Base-by-base conservation (phyloP, 352 stramenopile genomes). In the Globisporangium canariense region DNA sequence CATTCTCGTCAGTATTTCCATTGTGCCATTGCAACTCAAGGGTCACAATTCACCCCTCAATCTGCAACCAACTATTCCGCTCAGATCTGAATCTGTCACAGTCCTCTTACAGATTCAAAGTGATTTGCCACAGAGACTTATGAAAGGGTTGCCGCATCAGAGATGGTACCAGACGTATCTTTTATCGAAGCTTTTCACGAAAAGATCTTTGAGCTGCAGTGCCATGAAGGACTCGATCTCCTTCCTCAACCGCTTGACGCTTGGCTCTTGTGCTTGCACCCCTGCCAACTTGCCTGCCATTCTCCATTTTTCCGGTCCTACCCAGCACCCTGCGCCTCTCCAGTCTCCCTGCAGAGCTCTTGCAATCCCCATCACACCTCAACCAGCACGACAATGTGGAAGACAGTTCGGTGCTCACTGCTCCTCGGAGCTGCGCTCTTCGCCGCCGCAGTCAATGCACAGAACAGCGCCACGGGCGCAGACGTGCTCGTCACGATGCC, bases 401-500 rank as follows among this genome's bases (percentile, higher is more conserved):
- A 55, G 34, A 53, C 45, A 46, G 51, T 40, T 22, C 61, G 55
- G 25, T 52, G 49, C 53, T 40, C 62, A 7, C 28, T 77, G 30
- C 43, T 81, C 46, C 55, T 83, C 41, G 64, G 73, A 7, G 62
- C 73, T 7, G 54, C 64, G 20, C 59, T 83, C 14, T 28, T 67
- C 25, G 43, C 60, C 1, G 62, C 50, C 3, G 58, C 61, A 10
- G 49, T 46, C 0, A 13, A 18, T 28, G 77, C 66, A 2, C 67
- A 76, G 54, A 82, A 61, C 58, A 56, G 50, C 28, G 65, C 41
- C 1, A 32, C 53, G 2, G 46, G 45, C 5, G 25, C 61, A 30
- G 85, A 94, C 65, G 83, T 91, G 56, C 66, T 92, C 34, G 40
- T 94, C 68, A 89, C 83, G 34, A 73, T 92, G 71, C 70, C 81